Evolutionary conservation across 345 rosid species (phyloP), one percentile per base, ranked within the genome.

Genomic region (Physaria fendleri): DNA sequence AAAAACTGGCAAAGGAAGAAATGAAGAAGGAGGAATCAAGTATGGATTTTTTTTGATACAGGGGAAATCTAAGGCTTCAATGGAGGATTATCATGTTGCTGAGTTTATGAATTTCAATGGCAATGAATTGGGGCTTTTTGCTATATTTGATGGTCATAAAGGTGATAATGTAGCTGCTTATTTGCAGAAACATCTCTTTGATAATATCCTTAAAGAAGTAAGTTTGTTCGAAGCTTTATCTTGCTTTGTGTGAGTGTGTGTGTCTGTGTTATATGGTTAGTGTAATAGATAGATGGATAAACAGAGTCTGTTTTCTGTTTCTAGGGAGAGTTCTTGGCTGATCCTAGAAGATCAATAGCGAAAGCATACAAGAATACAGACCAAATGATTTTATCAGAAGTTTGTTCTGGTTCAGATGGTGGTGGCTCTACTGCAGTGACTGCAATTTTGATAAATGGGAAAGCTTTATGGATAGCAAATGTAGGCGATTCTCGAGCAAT

Each of bases 341-440:
- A 81, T 40, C 82, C 93, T 5, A 18, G 30, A 24, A 71, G 79
- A 64, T 73, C 82, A n/a, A 85, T 85, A 45, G 56, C 68, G 18
- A 83, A 78, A 78, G 89, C 87, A 39, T 85, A 82, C 61, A 83
- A 79, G 71, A 79, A 69, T 56, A 82, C 93, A 32, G 89, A 85
- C 72, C 83, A 78, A 68, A 76, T 74, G 20, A 83, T 85, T 72
- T 72, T 85, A 32, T 76, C 85, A 7, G 75, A 69, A 43, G 63
- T 6, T 13, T 13, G 75, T 60, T 66, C 81, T 17, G 83, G 74
- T 45, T 56, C 81, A 74, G 84, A 85, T 35, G 70, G 82, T 43
- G 93, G 93, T 21, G 93, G 93, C 1, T 85, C 93, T 1, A 85
- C 93, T 38, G 93, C 93, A 6, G 93, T 81, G 63, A 85, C 93